Base-by-base conservation (phyloP, 805 yeast species). In the Suhomyces vadensis region DNA sequence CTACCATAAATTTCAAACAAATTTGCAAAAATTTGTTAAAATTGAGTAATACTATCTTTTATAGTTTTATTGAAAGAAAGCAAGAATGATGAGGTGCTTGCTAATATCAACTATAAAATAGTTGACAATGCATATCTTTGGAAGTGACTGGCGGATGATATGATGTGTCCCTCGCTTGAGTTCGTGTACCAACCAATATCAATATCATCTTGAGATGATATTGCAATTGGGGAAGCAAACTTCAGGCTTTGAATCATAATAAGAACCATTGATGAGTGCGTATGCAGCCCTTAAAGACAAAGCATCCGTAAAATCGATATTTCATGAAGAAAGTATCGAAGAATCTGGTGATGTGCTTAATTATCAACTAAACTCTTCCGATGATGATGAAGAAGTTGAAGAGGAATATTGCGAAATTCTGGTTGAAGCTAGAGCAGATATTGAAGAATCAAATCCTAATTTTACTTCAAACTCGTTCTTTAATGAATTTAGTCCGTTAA, bases 261-360 rank as follows among this genome's bases (percentile, higher is more conserved):
- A n/a, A n/a, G n/a, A n/a, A n/a, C n/a, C 16, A 24, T 35, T 29
- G 29, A 64, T 64, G 69, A 64, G 69, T 54, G 69, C 69, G 13
- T 64, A 57, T 51, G 66, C 67, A 20, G 69, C 69, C 6, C 49
- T 63, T 26, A 51, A 54, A 37, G 57, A 48, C 25, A 56, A 51
- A 20, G 38, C 52, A 1, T 41, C 49, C 4, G 41, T 40, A 6
- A 42, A 46, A 10, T 47, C 50, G 23, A 33, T 52, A 9, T 44
- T 49, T 20, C 39, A 42, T 35, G 52, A 46, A 33, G 41, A 16
- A 39, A 37, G 31, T 19, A 49, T 41, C 3, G 56, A 44, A 16
- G 56, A 50, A 7, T 57, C 56, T 5, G 47, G 42, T 25, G 57
- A 43, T 5, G 46, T 46, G 7, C 42, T 61, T 7, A 45, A 39